Percentiles rank a stretch among this genome's conserved stretches.
Conservation (phyloP, 768 basidiomycete genomes). For the Mycena kentingensis region DNA sequence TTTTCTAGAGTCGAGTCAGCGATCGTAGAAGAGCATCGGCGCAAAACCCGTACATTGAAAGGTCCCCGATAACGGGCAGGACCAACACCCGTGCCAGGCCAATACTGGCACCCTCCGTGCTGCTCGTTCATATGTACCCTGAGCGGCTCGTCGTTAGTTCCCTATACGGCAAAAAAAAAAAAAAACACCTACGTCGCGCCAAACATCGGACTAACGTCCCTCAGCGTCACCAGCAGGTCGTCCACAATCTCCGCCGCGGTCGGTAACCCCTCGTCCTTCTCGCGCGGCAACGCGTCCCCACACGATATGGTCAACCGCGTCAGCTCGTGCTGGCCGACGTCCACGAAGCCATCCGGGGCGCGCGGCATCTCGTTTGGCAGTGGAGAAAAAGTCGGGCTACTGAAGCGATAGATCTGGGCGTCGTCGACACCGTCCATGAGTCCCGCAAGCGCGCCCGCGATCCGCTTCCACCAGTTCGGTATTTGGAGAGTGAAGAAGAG, state of each 20-base stretch:
- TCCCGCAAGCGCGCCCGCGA: constrained; percentile 5
- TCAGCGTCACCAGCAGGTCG: constrained; percentile 12
- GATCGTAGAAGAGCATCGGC: background rate
- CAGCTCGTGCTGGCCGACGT: constrained; percentile 15
- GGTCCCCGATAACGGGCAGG: constrained; percentile 19
- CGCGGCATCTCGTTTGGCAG: constrained; percentile 1
- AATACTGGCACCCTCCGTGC: constrained; percentile 22
- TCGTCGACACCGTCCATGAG: constrained; percentile 10
- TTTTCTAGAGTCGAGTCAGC: constrained; percentile 12
- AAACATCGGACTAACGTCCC: constrained; percentile 10
- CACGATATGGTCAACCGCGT: constrained; percentile 18
- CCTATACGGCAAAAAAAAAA: background rate
- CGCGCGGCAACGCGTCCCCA: constrained; percentile 14
- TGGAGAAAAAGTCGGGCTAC: too few species aligned
- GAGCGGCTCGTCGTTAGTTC: background rate
- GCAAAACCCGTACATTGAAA: constrained; percentile 2
- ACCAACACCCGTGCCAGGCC: constrained; percentile 21
- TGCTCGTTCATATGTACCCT: constrained; percentile 23
- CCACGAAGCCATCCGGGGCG: constrained; percentile 13
- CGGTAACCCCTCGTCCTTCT: constrained; percentile 6
- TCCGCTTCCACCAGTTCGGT: constrained; percentile 5
- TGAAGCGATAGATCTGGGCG: constrained; percentile 1
- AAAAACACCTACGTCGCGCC: constrained; percentile 18
- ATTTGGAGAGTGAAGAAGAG: constrained; percentile 14
- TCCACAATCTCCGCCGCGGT: constrained; percentile 20